Evolutionary conservation across 495 filamentous ascomycete genomes (phyloP).

Genomic region (Corynascus novoguineensis): DNA sequence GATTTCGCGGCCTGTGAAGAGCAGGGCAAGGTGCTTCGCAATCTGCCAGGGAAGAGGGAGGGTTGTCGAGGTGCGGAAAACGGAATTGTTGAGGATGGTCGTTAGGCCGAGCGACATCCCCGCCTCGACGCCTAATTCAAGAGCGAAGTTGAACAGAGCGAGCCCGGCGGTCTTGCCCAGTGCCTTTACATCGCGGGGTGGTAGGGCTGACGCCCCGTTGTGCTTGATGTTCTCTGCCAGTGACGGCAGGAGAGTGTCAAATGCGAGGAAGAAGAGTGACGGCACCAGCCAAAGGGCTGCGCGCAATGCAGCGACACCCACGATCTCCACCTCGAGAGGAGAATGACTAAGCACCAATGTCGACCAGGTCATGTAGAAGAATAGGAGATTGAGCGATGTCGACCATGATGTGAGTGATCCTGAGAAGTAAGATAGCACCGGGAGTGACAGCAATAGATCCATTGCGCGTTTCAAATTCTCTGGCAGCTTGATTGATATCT

Average conservation of each 20-base stretch:
- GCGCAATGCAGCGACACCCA: conserved; percentile 63
- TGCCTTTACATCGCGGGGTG: conserved; percentile 45
- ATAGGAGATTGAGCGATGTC: conserved; percentile 76
- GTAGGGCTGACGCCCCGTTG: conserved; percentile 59
- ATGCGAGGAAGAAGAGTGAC: conserved; percentile 63
- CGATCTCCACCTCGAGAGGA: conserved; percentile 68
- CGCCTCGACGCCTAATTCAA: conserved; percentile 54
- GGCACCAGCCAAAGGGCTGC: conserved; percentile 68
- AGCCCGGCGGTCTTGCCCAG: conserved; percentile 44
- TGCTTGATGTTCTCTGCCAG: conserved; percentile 63
- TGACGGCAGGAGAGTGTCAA: conserved; percentile 65
- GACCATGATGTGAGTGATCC: conserved; percentile 56
- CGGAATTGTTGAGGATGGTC: conserved; percentile 27
- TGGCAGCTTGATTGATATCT: not conserved
- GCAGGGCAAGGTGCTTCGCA: conserved; percentile 56
- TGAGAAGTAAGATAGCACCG: conserved; percentile 60
- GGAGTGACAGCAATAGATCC: conserved; percentile 63
- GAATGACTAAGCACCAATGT: conserved; percentile 73
- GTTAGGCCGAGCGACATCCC: conserved; percentile 38
- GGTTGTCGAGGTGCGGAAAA: conserved; percentile 41
- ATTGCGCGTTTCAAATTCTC: conserved; percentile 22
- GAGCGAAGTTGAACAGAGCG: conserved; percentile 59
- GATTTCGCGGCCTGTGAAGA: conserved; percentile 54
- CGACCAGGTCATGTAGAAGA: conserved; percentile 88
- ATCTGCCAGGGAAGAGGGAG: conserved; percentile 49